Evolutionary conservation across 148 eudicot species (phyloP).

Genomic region (Rhododendron henanense): DNA sequence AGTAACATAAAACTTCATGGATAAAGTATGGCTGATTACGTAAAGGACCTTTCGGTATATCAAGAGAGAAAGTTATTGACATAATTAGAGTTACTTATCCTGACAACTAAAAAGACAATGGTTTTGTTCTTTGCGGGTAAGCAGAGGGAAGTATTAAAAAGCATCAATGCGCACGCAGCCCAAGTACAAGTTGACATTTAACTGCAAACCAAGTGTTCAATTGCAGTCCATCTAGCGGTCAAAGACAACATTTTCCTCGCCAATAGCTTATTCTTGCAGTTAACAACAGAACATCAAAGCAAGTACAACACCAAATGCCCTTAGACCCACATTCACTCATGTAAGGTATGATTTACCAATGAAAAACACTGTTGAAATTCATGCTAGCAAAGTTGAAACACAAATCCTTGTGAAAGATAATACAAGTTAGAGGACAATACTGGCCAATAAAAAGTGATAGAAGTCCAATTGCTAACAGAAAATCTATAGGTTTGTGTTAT

Average conservation of each 20-base stretch:
- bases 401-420: background rate
- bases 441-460: background rate
- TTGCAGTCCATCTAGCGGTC: background rate
- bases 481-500: background rate
- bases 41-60: background rate
- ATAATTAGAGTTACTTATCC: background rate
- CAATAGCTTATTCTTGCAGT: conserved; percentile 4
- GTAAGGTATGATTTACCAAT: background rate
- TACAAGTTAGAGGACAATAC: background rate
- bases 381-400: background rate
- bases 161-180: background rate
- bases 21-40: background rate
- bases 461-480: background rate
- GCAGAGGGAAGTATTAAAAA: background rate
- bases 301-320: background rate
- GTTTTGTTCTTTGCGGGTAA: background rate
- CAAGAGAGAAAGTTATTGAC: background rate
- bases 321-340: background rate
- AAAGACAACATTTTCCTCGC: background rate
- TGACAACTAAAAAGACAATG: background rate
- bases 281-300: background rate
- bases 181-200: background rate
- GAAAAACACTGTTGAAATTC: background rate
- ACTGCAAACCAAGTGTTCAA: background rate
- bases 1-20: background rate